Conservation (phyloP, 2,329 filamentous ascomycete species). For the Aspergillus novofumigatus region DNA sequence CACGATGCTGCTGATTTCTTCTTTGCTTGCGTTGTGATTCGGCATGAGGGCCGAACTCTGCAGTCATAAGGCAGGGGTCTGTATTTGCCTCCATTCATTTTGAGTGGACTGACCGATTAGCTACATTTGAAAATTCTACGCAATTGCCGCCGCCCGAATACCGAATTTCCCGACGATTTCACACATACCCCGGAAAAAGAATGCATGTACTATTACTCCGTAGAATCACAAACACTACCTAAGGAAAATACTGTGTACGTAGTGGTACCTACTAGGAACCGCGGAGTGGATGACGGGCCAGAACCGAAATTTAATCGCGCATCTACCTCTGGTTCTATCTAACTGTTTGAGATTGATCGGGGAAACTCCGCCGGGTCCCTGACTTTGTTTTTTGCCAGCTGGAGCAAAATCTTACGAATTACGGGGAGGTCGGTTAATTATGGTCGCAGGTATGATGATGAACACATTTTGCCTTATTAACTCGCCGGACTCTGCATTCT, state of each 20-base stretch:
- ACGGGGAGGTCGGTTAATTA: neutral
- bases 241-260: no score
- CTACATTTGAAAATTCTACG: no score
- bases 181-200: neutral
- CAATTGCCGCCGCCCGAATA: neutral
- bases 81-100: neutral
- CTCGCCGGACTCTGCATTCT: no score
- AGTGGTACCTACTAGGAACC: no score
- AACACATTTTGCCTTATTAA: neutral
- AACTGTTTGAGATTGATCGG: no score
- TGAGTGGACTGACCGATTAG: neutral
- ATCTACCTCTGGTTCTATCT: no score
- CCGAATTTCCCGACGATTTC: neutral
- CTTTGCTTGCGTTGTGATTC: neutral
- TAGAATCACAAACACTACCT: neutral
- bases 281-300: neutral
- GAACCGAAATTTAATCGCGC: no score
- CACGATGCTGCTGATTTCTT: neutral
- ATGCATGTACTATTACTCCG: neutral
- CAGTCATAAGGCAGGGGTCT: neutral
- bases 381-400: no score
- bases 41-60: neutral
- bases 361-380: neutral
- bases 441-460: neutral
- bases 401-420: neutral